Evolutionary conservation across 2,329 filamentous ascomycete species (phyloP).

Genomic region (Trichoderma arundinaceum): DNA sequence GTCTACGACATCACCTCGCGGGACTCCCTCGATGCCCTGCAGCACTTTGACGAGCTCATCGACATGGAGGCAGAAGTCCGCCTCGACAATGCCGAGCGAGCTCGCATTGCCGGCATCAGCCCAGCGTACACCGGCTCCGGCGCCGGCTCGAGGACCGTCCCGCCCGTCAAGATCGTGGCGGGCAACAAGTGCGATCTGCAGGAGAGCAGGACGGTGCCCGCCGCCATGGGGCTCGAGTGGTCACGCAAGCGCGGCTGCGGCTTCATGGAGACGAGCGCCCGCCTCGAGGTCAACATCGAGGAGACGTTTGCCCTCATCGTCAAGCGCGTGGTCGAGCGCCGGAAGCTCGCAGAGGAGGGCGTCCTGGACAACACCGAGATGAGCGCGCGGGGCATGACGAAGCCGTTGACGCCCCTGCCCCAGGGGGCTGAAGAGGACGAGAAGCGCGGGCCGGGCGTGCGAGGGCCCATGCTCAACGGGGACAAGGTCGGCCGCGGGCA

Average conservation of each 20-base stretch:
- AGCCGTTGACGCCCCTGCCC: conserved; percentile 62
- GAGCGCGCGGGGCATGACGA: conserved; percentile 61
- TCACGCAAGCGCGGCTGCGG: conserved; percentile 73
- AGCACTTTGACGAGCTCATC: conserved; percentile 83
- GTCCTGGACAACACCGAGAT: conserved; percentile 49
- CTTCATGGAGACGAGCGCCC: conserved; percentile 88
- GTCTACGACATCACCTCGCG: conserved; percentile 84
- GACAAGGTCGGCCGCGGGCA: conserved; percentile 51
- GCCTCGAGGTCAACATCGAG: conserved; percentile 86
- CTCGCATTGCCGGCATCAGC: conserved; percentile 51
- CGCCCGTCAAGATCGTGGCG: conserved; percentile 81
- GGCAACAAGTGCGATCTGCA: conserved; percentile 87
- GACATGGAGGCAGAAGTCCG: conserved; percentile 79
- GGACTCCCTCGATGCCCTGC: conserved; percentile 71
- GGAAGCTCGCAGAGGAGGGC: conserved; percentile 57
- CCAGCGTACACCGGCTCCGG: conserved; percentile 40
- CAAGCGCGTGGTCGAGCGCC: conserved; percentile 64
- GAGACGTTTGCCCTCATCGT: conserved; percentile 81
- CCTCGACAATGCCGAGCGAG: conserved; percentile 64
- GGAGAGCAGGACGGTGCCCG: conserved; percentile 70
- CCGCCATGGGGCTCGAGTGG: conserved; percentile 76
- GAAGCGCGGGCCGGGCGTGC: conserved; percentile 54
- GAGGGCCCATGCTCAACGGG: conserved; percentile 52
- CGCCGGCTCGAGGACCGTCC: conserved; percentile 57
- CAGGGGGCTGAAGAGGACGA: conserved; percentile 45